Evolutionary conservation across 352 stramenopile genomes (phyloP).

Genomic region (Phytopythium boreale): DNA sequence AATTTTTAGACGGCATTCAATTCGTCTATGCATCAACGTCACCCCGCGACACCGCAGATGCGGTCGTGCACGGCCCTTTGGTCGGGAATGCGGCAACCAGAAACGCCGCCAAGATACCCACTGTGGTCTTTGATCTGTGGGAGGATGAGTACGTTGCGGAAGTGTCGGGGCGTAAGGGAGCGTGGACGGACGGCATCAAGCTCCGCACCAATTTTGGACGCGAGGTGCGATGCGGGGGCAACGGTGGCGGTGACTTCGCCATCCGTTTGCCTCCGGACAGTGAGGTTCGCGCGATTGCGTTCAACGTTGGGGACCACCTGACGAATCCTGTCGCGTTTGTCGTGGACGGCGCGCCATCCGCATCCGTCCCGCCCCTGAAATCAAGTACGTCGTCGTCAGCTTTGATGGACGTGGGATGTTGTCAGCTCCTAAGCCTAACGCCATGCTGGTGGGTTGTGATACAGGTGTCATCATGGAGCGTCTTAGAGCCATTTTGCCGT

Average conservation of each 20-base stretch:
- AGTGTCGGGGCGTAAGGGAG: slow-evolving; percentile 61
- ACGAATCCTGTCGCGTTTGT: slow-evolving; percentile 53
- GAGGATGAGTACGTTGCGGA: slow-evolving; percentile 44
- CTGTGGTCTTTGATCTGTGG: slow-evolving; percentile 33
- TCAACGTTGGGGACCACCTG: slow-evolving; percentile 70
- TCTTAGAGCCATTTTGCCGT: slow-evolving; percentile 17
- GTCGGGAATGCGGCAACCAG: slow-evolving; percentile 49
- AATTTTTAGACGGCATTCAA: slow-evolving; percentile 70
- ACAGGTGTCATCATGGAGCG: slow-evolving; percentile 21
- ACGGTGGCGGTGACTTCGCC: slow-evolving; percentile 53
- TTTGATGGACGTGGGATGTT: background rate
- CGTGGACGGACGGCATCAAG: slow-evolving; percentile 67
- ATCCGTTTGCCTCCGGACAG: slow-evolving; percentile 23
- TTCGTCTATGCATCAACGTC: slow-evolving; percentile 48
- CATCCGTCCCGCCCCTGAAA: slow-evolving; percentile 3
- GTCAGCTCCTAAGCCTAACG: background rate
- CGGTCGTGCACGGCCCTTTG: slow-evolving; percentile 25
- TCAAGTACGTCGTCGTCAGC: slow-evolving; percentile 22
- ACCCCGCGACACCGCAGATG: background rate
- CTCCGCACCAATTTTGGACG: slow-evolving; percentile 72
- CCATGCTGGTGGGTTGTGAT: background rate
- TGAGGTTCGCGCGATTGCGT: slow-evolving; percentile 61
- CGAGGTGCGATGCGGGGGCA: slow-evolving; percentile 46
- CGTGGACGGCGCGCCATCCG: slow-evolving; percentile 11
- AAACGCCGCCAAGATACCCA: slow-evolving; percentile 22